Evolutionary conservation across 805 yeast genomes (phyloP).

Genomic region (Lachancea fermentati): DNA sequence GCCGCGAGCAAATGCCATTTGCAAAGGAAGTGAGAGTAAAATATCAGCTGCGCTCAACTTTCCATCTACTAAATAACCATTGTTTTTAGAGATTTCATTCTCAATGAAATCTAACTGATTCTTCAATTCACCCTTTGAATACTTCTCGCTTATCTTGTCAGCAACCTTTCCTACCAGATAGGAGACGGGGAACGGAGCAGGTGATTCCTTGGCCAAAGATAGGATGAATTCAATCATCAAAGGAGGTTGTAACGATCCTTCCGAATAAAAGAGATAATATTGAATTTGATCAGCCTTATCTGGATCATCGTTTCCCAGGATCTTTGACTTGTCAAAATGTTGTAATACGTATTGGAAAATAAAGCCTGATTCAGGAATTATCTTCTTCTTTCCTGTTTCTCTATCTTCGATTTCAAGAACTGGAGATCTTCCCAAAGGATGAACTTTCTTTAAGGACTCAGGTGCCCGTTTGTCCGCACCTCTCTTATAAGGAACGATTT

Average conservation of each 20-base stretch:
- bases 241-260: slow-evolving; percentile 54
- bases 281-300: slow-evolving; percentile 41
- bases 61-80: slow-evolving; percentile 43
- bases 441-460: slow-evolving; percentile 43
- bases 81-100: slow-evolving; percentile 31
- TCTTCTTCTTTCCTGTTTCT: slow-evolving; percentile 23
- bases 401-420: slow-evolving; percentile 42
- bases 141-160: slow-evolving; percentile 42
- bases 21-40: slow-evolving; percentile 43
- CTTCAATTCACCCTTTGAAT: slow-evolving; percentile 43
- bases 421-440: slow-evolving; percentile 63
- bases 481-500: slow-evolving; percentile 47
- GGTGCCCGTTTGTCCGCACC: slow-evolving; percentile 45
- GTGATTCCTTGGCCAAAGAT: slow-evolving; percentile 35
- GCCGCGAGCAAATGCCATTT: slow-evolving; percentile 16
- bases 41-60: slow-evolving; percentile 54
- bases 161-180: slow-evolving; percentile 40
- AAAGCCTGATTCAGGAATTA: slow-evolving; percentile 55
- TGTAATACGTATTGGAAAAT: slow-evolving; percentile 48
- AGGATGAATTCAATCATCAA: slow-evolving; percentile 35
- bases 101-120: slow-evolving; percentile 40
- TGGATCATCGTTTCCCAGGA: slow-evolving; percentile 35
- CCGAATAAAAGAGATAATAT: slow-evolving; percentile 53
- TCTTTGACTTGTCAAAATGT: slow-evolving; percentile 42
- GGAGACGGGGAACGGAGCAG: slow-evolving; percentile 45